Conservation (phyloP, 176 grass and related monocot genomes). For the Oryza nivara region DNA sequence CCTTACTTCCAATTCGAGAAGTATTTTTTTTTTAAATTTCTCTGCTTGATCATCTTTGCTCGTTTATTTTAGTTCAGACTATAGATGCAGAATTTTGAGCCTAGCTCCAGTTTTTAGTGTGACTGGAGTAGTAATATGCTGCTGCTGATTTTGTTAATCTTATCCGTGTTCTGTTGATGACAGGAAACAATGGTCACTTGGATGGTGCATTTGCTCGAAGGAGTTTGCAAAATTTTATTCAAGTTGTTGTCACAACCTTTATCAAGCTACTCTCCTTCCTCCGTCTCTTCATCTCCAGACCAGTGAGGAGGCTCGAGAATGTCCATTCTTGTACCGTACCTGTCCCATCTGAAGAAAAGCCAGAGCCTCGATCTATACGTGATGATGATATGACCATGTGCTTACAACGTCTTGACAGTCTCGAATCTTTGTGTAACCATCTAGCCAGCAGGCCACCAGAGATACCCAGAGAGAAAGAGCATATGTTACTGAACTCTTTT, state of each 20-base stretch:
- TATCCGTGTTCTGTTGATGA: constrained; percentile 16
- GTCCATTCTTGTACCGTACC: constrained; percentile 9
- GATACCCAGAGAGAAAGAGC: constrained; percentile 79
- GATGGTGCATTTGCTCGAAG: constrained; percentile 39
- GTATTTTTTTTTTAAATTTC: neutral
- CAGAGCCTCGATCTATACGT: constrained; percentile 6
- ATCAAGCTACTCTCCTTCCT: constrained; percentile 72
- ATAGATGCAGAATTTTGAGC: neutral
- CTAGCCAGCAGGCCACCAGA: constrained; percentile 67
- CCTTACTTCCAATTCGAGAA: neutral
- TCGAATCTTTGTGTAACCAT: constrained; percentile 70
- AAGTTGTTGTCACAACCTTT: constrained; percentile 56
- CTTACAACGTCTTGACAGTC: constrained; percentile 69
- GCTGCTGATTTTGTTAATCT: neutral
- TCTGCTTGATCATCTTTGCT: neutral
- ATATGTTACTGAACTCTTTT: constrained; percentile 62
- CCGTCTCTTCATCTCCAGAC: constrained; percentile 43
- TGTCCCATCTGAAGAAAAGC: constrained; percentile 31
- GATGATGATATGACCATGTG: constrained; percentile 53
- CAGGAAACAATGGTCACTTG: constrained; percentile 47
- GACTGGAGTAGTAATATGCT: neutral
- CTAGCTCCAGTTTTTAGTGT: neutral
- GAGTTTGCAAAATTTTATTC: constrained; percentile 40
- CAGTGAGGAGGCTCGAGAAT: constrained; percentile 54
- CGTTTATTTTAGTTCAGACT: neutral